These are phyloP conservation scores for Salvia miltiorrhiza DNA, from an alignment of 257 asterid species.

Conservation along the genomic window DNA sequence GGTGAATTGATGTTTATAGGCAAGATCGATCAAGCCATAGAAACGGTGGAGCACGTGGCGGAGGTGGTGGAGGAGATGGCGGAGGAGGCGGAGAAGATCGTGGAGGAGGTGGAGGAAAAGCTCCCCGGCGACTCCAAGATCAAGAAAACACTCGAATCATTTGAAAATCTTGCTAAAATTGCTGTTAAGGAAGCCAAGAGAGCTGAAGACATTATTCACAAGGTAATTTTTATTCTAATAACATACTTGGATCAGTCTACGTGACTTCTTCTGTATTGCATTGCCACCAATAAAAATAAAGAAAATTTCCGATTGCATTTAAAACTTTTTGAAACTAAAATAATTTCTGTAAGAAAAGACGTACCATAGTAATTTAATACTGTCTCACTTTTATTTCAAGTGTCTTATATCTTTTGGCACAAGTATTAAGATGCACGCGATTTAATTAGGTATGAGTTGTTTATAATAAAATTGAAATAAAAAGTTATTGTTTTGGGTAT, in stretches of 20 bases:
- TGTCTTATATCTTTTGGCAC: too few relatives aligned
- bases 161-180: constrained; percentile 41
- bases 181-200: constrained; percentile 43
- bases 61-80: constrained; percentile 58
- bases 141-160: constrained; percentile 32
- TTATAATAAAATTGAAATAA: too few relatives aligned
- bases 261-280: too few relatives aligned
- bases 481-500: too few relatives aligned
- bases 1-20: constrained; percentile 14
- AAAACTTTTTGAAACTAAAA: not conserved
- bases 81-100: constrained; percentile 44
- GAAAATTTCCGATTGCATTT: not conserved
- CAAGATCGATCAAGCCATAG: constrained; percentile 32
- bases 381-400: too few relatives aligned
- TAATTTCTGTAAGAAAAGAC: not conserved
- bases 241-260: too few relatives aligned
- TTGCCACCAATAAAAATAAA: too few relatives aligned
- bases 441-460: too few relatives aligned
- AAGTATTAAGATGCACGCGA: too few relatives aligned
- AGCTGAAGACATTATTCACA: constrained; percentile 42
- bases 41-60: constrained; percentile 42
- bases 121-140: constrained; percentile 55
- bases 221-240: constrained; percentile 26
- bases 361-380: too few relatives aligned
- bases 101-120: constrained; percentile 44